A percentile compares a stretch with the other conserved stretches of the same genome.
Conservation (phyloP, 495 filamentous ascomycete species). For the Xylaria cubensis region DNA sequence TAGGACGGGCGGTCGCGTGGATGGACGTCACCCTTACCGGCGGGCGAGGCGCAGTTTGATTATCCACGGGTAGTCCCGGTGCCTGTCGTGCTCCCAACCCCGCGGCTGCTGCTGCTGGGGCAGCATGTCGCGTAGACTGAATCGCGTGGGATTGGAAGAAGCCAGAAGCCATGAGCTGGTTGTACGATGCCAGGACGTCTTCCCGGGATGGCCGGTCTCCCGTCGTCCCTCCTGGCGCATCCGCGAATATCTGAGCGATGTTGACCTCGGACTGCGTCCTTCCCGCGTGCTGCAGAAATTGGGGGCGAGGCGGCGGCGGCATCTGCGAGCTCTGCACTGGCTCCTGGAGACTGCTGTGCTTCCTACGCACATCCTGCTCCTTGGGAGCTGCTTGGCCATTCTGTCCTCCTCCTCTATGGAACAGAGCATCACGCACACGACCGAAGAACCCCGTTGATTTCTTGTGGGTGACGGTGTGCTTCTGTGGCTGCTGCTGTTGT, state of each 20-base stretch:
- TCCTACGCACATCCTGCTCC: slow-evolving; percentile 31
- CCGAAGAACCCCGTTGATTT: slow-evolving; percentile 41
- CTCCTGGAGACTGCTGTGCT: slow-evolving; percentile 38
- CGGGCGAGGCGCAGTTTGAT: slow-evolving; percentile 28
- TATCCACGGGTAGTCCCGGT: slow-evolving; percentile 32
- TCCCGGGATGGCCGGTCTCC: slow-evolving; percentile 49
- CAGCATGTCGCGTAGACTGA: slow-evolving; percentile 51
- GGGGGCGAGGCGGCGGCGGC: slow-evolving; percentile 28
- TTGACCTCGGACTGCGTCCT: slow-evolving; percentile 41
- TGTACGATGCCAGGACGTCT: slow-evolving; percentile 54
- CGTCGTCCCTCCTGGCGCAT: slow-evolving; percentile 20
- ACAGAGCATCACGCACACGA: slow-evolving; percentile 36
- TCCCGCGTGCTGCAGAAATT: slow-evolving; percentile 33
- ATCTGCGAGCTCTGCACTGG: slow-evolving; percentile 21
- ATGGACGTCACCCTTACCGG: slow-evolving; percentile 32
- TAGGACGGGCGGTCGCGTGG: slow-evolving; percentile 15
- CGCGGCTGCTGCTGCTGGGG: slow-evolving; percentile 26
- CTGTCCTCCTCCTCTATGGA: slow-evolving; percentile 20
- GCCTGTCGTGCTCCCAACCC: slow-evolving; percentile 24
- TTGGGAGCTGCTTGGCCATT: slow-evolving; percentile 8
- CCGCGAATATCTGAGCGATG: slow-evolving; percentile 30
- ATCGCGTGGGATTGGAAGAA: slow-evolving; percentile 58
- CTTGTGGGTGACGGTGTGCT: slow-evolving; percentile 33
- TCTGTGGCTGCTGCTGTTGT: not conserved
- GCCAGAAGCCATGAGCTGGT: slow-evolving; percentile 51